A percentile compares a stretch with the other conserved stretches of the same genome.
Evolutionary conservation across 805 yeast genomes (phyloP).

Genomic region (Candida broadrunensis): DNA sequence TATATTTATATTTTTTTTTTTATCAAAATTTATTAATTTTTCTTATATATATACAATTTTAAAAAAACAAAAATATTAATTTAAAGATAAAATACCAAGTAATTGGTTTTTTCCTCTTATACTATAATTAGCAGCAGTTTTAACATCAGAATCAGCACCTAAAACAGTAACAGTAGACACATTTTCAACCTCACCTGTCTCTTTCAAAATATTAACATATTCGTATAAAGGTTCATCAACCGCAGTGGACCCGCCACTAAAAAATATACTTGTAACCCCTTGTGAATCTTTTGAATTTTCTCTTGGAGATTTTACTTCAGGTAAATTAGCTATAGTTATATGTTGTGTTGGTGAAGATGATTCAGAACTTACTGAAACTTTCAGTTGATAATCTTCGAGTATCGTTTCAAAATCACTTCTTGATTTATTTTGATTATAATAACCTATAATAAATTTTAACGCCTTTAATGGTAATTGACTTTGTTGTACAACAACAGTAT

Average conservation of each 20-base stretch:
- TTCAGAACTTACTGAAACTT: conserved; percentile 6
- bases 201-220: conserved; percentile 43
- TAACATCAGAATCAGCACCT: conserved; percentile 40
- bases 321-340: neutral
- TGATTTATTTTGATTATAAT: conserved; percentile 19
- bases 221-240: conserved; percentile 68
- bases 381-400: conserved; percentile 22
- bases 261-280: conserved; percentile 21
- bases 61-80: too few species aligned
- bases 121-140: conserved; percentile 60
- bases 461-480: conserved; percentile 56
- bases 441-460: conserved; percentile 47
- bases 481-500: conserved; percentile 71
- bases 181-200: conserved; percentile 35
- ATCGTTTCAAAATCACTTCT: conserved; percentile 14
- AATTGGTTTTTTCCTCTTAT: conserved; percentile 71
- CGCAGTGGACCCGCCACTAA: conserved; percentile 65
- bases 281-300: neutral
- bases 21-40: neutral
- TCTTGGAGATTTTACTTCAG: conserved; percentile 2
- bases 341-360: neutral
- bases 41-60: too few species aligned
- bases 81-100: conserved; percentile 43
- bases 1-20: neutral
- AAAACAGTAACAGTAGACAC: conserved; percentile 51